A percentile compares a stretch with the other conserved stretches of the same genome.
phyloP scores from a whole-genome alignment of 352 stramenopile species.

The Pythium volutum region DNA sequence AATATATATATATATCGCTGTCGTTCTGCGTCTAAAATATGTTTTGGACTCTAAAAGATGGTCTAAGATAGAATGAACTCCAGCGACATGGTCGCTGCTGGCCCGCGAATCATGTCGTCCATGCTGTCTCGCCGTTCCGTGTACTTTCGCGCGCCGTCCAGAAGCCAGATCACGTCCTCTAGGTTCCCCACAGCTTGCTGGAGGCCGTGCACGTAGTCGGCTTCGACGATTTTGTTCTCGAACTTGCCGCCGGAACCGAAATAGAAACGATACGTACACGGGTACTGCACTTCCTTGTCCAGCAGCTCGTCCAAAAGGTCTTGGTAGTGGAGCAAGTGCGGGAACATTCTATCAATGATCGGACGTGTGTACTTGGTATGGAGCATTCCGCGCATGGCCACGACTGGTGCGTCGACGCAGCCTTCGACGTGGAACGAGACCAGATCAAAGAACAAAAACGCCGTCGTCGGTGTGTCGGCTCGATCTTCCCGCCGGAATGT shows the following conservation, averaged over 20 bases:
- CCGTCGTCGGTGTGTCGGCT: not conserved
- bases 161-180: slow-evolving; percentile 35
- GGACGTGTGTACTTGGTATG: slow-evolving; percentile 41
- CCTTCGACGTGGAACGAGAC: slow-evolving; percentile 14
- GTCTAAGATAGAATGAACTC: slow-evolving; percentile 1
- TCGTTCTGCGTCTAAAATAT: too few species aligned
- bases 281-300: slow-evolving; percentile 36
- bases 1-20: too few species aligned
- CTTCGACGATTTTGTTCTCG: slow-evolving; percentile 30
- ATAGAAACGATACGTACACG: slow-evolving; percentile 39
- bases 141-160: slow-evolving; percentile 21
- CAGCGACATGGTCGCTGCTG: slow-evolving; percentile 7
- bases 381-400: slow-evolving; percentile 28
- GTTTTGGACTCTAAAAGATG: too few species aligned
- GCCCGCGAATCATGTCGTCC: slow-evolving; percentile 12
- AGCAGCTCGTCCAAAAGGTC: slow-evolving; percentile 46
- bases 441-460: slow-evolving; percentile 25
- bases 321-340: slow-evolving; percentile 32
- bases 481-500: too few species aligned
- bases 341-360: slow-evolving; percentile 52
- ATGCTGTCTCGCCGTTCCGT: slow-evolving; percentile 10
- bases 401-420: slow-evolving; percentile 4
- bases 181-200: slow-evolving; percentile 38
- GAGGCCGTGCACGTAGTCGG: slow-evolving; percentile 35
- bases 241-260: slow-evolving; percentile 29